Percentiles rank a stretch among this genome's conserved stretches.
These are phyloP conservation scores for Fomitopsis pinicola DNA, from an alignment of 1,284 basidiomycete species.

Conservation along the genomic window DNA sequence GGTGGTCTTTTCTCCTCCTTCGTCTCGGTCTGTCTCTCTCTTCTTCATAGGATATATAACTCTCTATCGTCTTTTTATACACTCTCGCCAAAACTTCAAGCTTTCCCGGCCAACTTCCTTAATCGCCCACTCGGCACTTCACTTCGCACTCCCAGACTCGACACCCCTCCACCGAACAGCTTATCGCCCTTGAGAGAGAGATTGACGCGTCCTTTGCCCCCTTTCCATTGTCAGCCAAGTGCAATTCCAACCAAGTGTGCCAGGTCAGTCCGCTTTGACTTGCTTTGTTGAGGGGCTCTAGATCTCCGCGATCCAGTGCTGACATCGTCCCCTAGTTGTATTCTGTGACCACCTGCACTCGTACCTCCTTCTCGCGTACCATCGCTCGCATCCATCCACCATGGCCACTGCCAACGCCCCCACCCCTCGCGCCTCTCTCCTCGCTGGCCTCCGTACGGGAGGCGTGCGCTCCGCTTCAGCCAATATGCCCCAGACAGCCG, in stretches of 20 bases:
- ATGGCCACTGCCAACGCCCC: conserved; percentile 56
- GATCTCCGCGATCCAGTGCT: background rate
- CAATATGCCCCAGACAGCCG: conserved; percentile 62
- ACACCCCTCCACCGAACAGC: conserved; percentile 13
- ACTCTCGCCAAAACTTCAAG: conserved; percentile 18
- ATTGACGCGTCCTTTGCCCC: conserved; percentile 23
- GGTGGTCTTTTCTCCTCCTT: conserved; percentile 27
- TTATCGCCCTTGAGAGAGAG: conserved; percentile 26
- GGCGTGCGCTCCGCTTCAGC: conserved; percentile 68
- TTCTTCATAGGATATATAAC: conserved; percentile 33
- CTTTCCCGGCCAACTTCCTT: conserved; percentile 23
- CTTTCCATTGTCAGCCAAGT: conserved; percentile 11
- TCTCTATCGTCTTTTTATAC: conserved; percentile 31
- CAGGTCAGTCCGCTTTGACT: conserved; percentile 12
- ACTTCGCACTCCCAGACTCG: conserved; percentile 19
- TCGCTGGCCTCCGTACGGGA: conserved; percentile 80
- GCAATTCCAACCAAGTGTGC: conserved; percentile 9
- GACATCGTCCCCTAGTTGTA: conserved; percentile 15
- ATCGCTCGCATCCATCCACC: conserved; percentile 19
- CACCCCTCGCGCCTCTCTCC: conserved; percentile 74
- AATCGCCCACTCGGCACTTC: conserved; percentile 27
- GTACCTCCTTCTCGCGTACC: conserved; percentile 13
- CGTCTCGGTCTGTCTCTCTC: conserved; percentile 28
- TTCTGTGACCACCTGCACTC: conserved; percentile 19
- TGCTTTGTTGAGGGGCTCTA: background rate